phyloP scores from a whole-genome alignment of 176 grass and related monocot genomes.

The Oryza coarctata region DNA sequence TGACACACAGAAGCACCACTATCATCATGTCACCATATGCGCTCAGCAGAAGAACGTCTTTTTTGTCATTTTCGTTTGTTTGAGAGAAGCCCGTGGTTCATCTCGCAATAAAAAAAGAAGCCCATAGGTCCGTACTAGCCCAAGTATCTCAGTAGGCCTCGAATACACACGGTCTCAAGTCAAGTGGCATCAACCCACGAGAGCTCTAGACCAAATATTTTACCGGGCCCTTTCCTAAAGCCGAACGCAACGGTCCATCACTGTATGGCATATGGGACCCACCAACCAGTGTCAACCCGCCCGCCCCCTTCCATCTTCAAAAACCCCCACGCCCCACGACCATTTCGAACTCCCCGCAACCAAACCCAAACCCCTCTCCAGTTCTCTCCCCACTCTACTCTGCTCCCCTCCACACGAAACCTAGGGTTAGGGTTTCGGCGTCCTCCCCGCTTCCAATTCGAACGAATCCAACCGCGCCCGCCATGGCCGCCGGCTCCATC shows the following conservation, averaged over 20 bases:
- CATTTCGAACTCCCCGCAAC: conserved; percentile 23
- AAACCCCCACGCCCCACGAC: conserved; percentile 32
- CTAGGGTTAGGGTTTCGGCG: conserved; percentile 59
- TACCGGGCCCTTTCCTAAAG: background rate
- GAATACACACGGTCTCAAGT: too few relatives aligned
- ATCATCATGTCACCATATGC: too few relatives aligned
- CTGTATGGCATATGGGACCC: background rate
- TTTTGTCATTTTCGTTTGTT: too few relatives aligned
- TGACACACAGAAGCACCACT: too few relatives aligned
- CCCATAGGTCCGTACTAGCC: too few relatives aligned
- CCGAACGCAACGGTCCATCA: background rate
- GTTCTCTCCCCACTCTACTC: background rate
- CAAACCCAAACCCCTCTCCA: conserved; percentile 36
- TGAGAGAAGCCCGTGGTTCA: too few relatives aligned
- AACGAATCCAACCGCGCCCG: conserved; percentile 33
- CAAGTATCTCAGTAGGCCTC: too few relatives aligned
- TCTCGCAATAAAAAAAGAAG: too few relatives aligned
- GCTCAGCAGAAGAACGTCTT: too few relatives aligned
- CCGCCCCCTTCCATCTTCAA: conserved; percentile 31
- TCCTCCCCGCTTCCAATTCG: conserved; percentile 31
- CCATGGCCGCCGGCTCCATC: conserved; percentile 63
- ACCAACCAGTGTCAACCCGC: background rate
- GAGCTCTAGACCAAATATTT: background rate
- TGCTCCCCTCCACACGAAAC: conserved; percentile 22
- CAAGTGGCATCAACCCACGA: too few relatives aligned